These are phyloP conservation scores for Aspergillus costaricaensis DNA, from an alignment of 2,329 filamentous ascomycete species.

Conservation along the genomic window DNA sequence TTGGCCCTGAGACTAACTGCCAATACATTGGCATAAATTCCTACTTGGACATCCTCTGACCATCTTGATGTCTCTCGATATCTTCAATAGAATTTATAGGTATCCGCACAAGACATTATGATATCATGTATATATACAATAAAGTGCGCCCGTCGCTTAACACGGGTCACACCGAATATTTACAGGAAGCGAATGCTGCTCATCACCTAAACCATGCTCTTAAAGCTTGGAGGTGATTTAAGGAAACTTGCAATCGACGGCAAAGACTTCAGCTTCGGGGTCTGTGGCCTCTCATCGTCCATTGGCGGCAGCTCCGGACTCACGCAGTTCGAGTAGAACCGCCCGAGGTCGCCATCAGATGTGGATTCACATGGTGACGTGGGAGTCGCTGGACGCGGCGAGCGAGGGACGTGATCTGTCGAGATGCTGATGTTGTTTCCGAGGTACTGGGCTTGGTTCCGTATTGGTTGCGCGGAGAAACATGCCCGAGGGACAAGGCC, in stretches of 20 bases:
- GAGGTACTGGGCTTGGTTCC: constrained; percentile 9
- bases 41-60: too few species aligned
- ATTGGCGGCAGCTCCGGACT: neutral
- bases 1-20: too few species aligned
- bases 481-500: constrained; percentile 1
- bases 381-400: neutral
- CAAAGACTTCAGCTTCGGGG: neutral
- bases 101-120: neutral
- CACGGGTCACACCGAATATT: neutral
- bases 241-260: constrained; percentile 4
- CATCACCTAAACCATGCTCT: constrained; percentile 2
- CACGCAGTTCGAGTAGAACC: constrained; percentile 3
- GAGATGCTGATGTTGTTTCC: constrained; percentile 6
- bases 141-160: too few species aligned
- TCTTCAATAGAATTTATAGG: too few species aligned
- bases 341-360: neutral
- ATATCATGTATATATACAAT: neutral
- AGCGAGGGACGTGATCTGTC: constrained; percentile 1
- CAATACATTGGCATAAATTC: too few species aligned
- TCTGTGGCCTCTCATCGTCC: neutral
- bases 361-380: neutral
- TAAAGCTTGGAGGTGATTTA: constrained; percentile 1
- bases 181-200: neutral
- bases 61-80: too few species aligned
- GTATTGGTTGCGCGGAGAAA: neutral